These are phyloP conservation scores for Microcera coccophila DNA, from an alignment of 2,329 filamentous ascomycete species.

Conservation along the genomic window DNA sequence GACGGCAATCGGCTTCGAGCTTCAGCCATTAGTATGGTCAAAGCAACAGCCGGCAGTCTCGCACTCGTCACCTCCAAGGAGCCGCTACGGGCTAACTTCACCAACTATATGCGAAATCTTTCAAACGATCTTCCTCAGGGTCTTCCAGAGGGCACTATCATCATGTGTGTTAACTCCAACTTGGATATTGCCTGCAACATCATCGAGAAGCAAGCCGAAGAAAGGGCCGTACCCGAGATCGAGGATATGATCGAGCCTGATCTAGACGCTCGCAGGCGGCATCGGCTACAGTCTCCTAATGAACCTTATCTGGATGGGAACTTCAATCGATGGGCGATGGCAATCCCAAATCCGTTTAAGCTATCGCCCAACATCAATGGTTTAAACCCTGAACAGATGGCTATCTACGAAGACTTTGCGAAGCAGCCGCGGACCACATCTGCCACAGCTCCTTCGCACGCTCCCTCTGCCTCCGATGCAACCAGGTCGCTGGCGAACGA, in stretches of 20 bases:
- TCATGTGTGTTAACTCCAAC: constrained; percentile 99
- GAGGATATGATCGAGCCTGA: constrained; percentile 86
- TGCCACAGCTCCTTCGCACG: constrained; percentile 53
- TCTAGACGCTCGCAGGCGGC: constrained; percentile 70
- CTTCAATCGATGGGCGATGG: constrained; percentile 86
- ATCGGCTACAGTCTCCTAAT: constrained; percentile 69
- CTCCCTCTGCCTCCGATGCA: constrained; percentile 56
- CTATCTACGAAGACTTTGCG: constrained; percentile 95
- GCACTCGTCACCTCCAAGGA: constrained; percentile 98
- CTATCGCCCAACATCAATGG: constrained; percentile 66
- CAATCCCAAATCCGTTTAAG: constrained; percentile 90
- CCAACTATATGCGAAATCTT: constrained; percentile 84
- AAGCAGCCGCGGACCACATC: constrained; percentile 68
- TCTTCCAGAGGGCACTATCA: constrained; percentile 87
- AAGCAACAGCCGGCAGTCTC: constrained; percentile 87
- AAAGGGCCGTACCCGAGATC: constrained; percentile 88
- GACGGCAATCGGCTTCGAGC: constrained; percentile 83
- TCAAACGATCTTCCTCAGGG: constrained; percentile 69
- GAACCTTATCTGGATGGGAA: constrained; percentile 80
- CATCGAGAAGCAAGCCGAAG: constrained; percentile 93
- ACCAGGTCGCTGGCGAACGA: constrained; percentile 61
- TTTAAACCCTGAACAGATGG: constrained; percentile 86
- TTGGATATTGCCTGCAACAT: constrained; percentile 88
- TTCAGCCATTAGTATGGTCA: constrained; percentile 89
- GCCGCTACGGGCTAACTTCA: constrained; percentile 91